Conservation (phyloP, 2,329 filamentous ascomycete species). For the Verticillium nonalfalfae region DNA sequence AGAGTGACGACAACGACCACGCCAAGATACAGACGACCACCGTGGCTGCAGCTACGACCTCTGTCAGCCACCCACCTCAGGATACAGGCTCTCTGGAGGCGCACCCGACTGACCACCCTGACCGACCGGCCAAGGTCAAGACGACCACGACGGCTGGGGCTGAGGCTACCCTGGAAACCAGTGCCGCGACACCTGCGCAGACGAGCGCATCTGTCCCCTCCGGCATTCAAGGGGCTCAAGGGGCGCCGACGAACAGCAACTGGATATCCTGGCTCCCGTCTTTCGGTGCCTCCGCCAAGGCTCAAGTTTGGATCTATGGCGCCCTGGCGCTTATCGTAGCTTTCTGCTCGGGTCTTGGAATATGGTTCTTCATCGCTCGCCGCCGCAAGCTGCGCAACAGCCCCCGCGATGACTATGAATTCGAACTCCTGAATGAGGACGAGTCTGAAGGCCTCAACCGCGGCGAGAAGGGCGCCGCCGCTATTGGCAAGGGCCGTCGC, state of each 20-base stretch:
- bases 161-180: slow-evolving; percentile 1
- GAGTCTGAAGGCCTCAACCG: slow-evolving; percentile 54
- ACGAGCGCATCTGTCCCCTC: slow-evolving; percentile 22
- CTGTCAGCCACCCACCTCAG: slow-evolving; percentile 37
- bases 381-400: slow-evolving; percentile 69
- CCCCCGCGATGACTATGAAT: slow-evolving; percentile 81
- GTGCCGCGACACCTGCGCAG: slow-evolving; percentile 16
- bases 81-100: slow-evolving; percentile 35
- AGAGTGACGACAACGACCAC: slow-evolving; percentile 79
- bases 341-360: slow-evolving; percentile 76
- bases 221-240: slow-evolving; percentile 21
- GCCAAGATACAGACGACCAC: slow-evolving; percentile 57
- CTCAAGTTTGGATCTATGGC: slow-evolving; percentile 90
- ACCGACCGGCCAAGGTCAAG: slow-evolving; percentile 52
- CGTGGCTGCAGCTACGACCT: slow-evolving; percentile 55
- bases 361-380: slow-evolving; percentile 75
- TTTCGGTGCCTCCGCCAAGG: slow-evolving; percentile 80
- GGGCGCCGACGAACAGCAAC: slow-evolving; percentile 46
- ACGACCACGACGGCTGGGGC: slow-evolving; percentile 20
- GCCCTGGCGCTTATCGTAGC: slow-evolving; percentile 75
- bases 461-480: slow-evolving; percentile 36
- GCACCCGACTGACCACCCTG: slow-evolving; percentile 49
- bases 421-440: slow-evolving; percentile 83
- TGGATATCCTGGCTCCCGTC: slow-evolving; percentile 85
- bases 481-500: slow-evolving; percentile 37